Conservation (phyloP, 345 rosid species). For the Carallia brachiata region DNA sequence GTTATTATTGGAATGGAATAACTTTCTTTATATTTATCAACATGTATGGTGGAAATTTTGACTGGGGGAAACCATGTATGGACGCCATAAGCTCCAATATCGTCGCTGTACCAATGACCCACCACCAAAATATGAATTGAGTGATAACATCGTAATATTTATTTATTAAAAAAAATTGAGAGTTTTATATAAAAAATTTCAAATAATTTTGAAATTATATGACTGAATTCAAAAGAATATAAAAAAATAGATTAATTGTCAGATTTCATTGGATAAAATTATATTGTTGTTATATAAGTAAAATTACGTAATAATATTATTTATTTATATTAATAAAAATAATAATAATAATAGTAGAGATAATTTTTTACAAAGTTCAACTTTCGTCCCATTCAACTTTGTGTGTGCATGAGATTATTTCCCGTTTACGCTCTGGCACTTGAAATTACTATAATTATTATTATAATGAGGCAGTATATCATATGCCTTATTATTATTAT, state of each 20-base stretch:
- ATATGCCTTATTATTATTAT: not conserved
- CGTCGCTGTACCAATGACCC: constrained; percentile 1
- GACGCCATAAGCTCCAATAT: not conserved
- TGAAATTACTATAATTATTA: not conserved
- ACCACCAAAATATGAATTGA: not conserved
- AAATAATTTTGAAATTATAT: too few species aligned
- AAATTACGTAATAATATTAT: too few species aligned
- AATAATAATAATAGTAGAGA: not conserved
- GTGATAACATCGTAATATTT: too few species aligned
- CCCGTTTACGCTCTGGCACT: not conserved
- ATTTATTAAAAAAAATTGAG: too few species aligned
- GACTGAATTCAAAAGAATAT: too few species aligned
- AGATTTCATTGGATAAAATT: too few species aligned
- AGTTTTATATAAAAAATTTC: too few species aligned
- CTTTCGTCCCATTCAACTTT: not conserved
- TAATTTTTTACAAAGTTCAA: not conserved
- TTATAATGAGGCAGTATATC: not conserved
- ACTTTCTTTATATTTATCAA: too few species aligned
- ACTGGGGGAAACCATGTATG: not conserved
- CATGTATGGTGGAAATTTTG: not conserved
- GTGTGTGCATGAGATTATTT: not conserved
- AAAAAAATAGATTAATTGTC: too few species aligned
- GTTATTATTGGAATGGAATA: too few species aligned
- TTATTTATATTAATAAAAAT: too few species aligned
- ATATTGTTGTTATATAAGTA: too few species aligned